A percentile compares a stretch with the other conserved stretches of the same genome.
Conservation (phyloP, 768 basidiomycete species). For the Lenzites betulinus region DNA sequence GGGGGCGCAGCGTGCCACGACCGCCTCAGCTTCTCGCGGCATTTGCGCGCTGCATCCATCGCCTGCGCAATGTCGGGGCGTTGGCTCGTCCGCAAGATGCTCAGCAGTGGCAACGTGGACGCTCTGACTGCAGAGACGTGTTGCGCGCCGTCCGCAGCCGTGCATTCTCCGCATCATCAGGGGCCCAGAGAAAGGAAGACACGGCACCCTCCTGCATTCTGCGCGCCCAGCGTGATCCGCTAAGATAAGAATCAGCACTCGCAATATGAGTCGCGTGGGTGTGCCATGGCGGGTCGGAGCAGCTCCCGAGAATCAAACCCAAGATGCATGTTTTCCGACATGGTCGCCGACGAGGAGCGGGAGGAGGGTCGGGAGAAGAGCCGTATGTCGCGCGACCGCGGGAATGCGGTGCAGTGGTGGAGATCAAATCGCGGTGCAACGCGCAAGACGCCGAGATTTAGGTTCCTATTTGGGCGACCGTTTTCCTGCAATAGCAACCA, state of each 20-base stretch:
- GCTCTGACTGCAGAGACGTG: not conserved
- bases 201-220: too few relatives aligned
- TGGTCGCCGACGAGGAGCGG: too few relatives aligned
- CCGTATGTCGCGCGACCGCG: not conserved
- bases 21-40: not conserved
- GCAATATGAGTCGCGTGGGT: too few relatives aligned
- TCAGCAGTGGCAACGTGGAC: not conserved
- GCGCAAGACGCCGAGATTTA: not conserved
- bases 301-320: too few relatives aligned
- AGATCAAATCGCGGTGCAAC: not conserved
- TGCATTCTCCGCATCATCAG: not conserved
- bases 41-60: not conserved
- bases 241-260: too few relatives aligned
- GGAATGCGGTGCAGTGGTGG: not conserved
- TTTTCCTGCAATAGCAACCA: not conserved
- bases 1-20: not conserved
- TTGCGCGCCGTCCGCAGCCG: not conserved
- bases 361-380: too few relatives aligned
- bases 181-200: too few relatives aligned
- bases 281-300: too few relatives aligned
- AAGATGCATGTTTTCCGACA: too few relatives aligned
- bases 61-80: not conserved
- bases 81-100: not conserved
- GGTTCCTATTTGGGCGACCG: slow-evolving; percentile 5
- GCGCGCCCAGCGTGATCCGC: too few relatives aligned